phyloP scores from a whole-genome alignment of 768 basidiomycete genomes.

The Hirschioporus abietinus region DNA sequence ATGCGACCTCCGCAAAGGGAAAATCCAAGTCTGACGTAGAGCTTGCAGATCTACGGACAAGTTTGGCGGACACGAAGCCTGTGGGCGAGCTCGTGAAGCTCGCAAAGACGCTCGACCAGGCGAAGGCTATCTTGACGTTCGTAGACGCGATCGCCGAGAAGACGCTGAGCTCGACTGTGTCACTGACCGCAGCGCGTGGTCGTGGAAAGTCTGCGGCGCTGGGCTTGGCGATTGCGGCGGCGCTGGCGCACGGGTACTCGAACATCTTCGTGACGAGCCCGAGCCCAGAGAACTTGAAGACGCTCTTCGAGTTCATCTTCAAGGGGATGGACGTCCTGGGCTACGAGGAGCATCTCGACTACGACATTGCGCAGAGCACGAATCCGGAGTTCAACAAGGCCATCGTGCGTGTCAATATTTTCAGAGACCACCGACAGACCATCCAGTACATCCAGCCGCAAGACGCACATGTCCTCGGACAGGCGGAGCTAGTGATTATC shows the following conservation, averaged over 20 bases:
- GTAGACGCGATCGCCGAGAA: constrained; percentile 92
- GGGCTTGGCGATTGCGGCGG: constrained; percentile 91
- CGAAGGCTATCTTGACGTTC: constrained; percentile 90
- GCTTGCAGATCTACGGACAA: constrained; percentile 73
- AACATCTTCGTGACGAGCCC: constrained; percentile 99
- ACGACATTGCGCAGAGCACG: constrained; percentile 93
- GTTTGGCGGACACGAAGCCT: constrained; percentile 75
- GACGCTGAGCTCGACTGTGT: constrained; percentile 89
- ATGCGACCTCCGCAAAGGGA: constrained; percentile 29
- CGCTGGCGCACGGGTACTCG: constrained; percentile 88
- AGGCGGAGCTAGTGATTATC: constrained; percentile 95
- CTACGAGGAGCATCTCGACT: constrained; percentile 97
- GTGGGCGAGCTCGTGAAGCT: constrained; percentile 87
- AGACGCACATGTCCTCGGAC: constrained; percentile 95
- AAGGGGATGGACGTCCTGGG: constrained; percentile 92
- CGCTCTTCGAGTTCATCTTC: constrained; percentile 96
- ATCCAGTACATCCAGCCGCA: constrained; percentile 98
- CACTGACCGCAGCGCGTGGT: constrained; percentile 91
- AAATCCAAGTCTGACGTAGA: constrained; percentile 54
- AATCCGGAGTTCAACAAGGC: constrained; percentile 93
- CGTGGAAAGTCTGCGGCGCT: constrained; percentile 95
- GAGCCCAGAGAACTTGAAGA: constrained; percentile 95
- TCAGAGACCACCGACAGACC: constrained; percentile 90
- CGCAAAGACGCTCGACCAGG: constrained; percentile 90
- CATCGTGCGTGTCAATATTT: constrained; percentile 92